Base-by-base conservation (phyloP, 2,329 filamentous ascomycete genomes). In the Aureobasidium sp. region DNA sequence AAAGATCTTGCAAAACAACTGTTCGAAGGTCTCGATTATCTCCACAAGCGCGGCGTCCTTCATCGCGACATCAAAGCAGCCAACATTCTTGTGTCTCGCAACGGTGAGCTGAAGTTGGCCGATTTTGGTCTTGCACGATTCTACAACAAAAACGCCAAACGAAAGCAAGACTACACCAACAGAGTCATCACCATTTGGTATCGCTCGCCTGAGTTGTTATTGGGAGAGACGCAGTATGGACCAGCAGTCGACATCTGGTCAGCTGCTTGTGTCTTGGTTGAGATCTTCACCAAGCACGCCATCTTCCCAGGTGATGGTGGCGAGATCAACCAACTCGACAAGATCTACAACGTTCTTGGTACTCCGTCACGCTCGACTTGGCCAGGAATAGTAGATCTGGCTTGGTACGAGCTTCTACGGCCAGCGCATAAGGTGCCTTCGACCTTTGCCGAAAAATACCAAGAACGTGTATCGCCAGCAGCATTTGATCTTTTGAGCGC, bases 181-280 rank as follows among this genome's bases (percentile, higher is more conserved):
- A 89, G 94, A 39, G 95, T 99, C 69, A 96, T 99, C 72, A 99
- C 94, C 2, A 97, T 99, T 67, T 99, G 95, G 95, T 97, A 97
- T 73, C 85, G 92, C 4, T 90, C 91, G 0, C 92, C 92, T 0
- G 92, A 97, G 73, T 81, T 97, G n/a, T 79, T 96, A 0, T 82
- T 96, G 1, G 92, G 92, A 7, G 92, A 96, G 74, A 96, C 92
- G 5, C 86, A 90, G 69, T 97, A 97, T 71, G 91, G 89, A 5
- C 89, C 90, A 0, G 90, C 90, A 2, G 91, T 96, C 15, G 92
- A 97, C 71, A 89, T 99, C 39, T 99, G 94, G 94, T 96, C 92
- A 71, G 94, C 94, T 1, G 94, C 93, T 1, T 99, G 94, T 71
- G 94, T 99, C 1, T 87, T 97, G 72, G 87, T 97, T 51, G 94